A percentile compares a stretch with the other conserved stretches of the same genome.
Evolutionary conservation across 495 filamentous ascomycete genomes (phyloP).

Genomic region (Hyaloscypha hepaticicola): DNA sequence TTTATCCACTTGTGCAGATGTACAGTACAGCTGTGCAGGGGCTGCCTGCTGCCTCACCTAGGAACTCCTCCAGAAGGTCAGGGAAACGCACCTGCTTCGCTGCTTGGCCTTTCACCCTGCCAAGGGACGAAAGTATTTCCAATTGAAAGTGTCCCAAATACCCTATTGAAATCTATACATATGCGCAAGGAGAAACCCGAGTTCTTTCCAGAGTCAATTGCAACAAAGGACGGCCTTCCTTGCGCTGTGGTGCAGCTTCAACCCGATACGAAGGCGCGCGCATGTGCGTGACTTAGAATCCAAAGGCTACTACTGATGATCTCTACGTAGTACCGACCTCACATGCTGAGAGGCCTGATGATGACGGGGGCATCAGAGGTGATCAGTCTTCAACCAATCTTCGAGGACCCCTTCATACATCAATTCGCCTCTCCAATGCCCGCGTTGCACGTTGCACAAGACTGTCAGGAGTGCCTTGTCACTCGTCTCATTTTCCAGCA

Average conservation of each 20-base stretch:
- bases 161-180: too few relatives aligned
- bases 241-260: not conserved
- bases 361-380: not conserved
- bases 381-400: not conserved
- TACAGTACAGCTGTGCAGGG: too few relatives aligned
- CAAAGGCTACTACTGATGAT: not conserved
- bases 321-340: not conserved
- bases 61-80: not conserved
- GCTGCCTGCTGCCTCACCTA: not conserved
- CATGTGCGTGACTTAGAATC: not conserved
- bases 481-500: conserved; percentile 8
- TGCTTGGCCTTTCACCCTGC: not conserved
- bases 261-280: not conserved
- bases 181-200: not conserved
- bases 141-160: too few relatives aligned
- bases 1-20: too few relatives aligned
- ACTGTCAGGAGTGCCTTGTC: not conserved
- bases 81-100: not conserved
- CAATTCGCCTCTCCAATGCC: not conserved
- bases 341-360: not conserved
- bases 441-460: not conserved
- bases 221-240: not conserved
- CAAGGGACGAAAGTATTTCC: not conserved
- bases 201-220: not conserved
- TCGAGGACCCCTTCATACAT: not conserved